Conservation (phyloP, 1,284 basidiomycete species). For the Xanthoconium separans region DNA sequence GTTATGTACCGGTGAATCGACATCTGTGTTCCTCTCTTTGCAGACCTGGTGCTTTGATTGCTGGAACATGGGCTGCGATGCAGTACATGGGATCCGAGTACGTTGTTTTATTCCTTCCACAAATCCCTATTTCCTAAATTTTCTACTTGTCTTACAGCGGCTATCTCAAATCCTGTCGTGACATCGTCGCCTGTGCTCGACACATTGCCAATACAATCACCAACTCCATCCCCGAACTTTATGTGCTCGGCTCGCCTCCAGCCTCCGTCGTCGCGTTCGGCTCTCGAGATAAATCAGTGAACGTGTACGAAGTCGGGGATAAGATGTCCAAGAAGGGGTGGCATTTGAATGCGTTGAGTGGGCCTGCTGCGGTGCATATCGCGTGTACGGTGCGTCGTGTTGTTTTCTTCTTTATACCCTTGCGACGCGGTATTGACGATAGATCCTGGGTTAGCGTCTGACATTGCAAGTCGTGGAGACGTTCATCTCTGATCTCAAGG, state of each 20-base stretch:
- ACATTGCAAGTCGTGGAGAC: slow-evolving; percentile 77
- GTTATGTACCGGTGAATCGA: neutral
- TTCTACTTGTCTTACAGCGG: slow-evolving; percentile 55
- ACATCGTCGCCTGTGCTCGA: slow-evolving; percentile 77
- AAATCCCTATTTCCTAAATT: neutral
- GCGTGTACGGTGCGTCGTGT: slow-evolving; percentile 78
- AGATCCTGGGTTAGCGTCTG: slow-evolving; percentile 49
- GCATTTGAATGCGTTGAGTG: slow-evolving; percentile 86
- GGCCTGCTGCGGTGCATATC: slow-evolving; percentile 87
- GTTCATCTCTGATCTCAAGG: slow-evolving; percentile 83
- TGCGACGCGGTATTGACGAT: neutral
- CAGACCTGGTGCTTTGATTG: slow-evolving; percentile 90
- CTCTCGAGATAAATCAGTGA: slow-evolving; percentile 57
- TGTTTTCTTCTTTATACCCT: neutral
- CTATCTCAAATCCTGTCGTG: slow-evolving; percentile 85
- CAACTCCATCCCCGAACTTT: slow-evolving; percentile 73
- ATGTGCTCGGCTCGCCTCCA: slow-evolving; percentile 85
- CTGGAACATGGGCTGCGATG: slow-evolving; percentile 96
- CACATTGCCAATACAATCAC: slow-evolving; percentile 67
- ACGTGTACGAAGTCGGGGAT: slow-evolving; percentile 89
- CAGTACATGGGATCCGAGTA: slow-evolving; percentile 87
- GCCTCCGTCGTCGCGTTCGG: slow-evolving; percentile 91
- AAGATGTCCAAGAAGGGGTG: slow-evolving; percentile 82
- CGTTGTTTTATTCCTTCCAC: slow-evolving; percentile 23
- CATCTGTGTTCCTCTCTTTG: neutral